Base-by-base conservation (phyloP, 2,329 filamentous ascomycete species). In the Paramyrothecium roridum region DNA sequence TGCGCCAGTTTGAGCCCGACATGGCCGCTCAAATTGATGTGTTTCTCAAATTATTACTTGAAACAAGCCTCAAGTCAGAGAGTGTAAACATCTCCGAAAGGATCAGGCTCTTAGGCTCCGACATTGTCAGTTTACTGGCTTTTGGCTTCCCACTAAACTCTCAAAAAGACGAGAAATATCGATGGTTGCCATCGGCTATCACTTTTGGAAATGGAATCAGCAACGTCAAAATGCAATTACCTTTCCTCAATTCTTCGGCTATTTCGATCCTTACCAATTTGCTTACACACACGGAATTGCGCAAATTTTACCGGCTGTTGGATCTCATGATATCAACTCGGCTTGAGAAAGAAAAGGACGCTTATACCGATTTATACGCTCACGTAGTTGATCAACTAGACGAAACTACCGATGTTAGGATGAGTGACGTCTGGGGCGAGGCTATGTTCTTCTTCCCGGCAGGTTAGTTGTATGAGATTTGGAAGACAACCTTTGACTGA, bases 1-100 rank as follows among this genome's bases (percentile, higher is more conserved):
- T 59, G 52, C 57, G 55, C 40, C 19, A 21, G 8, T 59, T 57
- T 23, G 57, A 59, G 47, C 55, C 57, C 17, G 54, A 47, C 10
- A 54, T 59, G 57, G 10, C 46, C 3, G n/a, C 48, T 11, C n/a
- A 59, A 40, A 52, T 57, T 12, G 49, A 57, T 48, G 48, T 57
- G 3, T 59, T 56, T 47, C 47, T 59, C 2, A 11, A 51, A 22
- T 12, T 26, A 19, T 20, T 56, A 3, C 48, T 48, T 10, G 17
- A 54, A 12, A 21, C 55, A 8, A 49, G 52, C 17, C 11, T 23
- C 13, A 20, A 43, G 19, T 20, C 10, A 20, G 26, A 13, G 2
- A 30, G 17, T 8, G 23, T 57, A 8, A 26, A 52, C 13, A 33
- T 52, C 8, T 43, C 52, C 4, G 30, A 54, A 40, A 19, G 23